Evolutionary conservation across 2,329 filamentous ascomycete species (phyloP), one percentile per base, ranked within the genome.

Genomic region (Orbilia blumenaviensis): DNA sequence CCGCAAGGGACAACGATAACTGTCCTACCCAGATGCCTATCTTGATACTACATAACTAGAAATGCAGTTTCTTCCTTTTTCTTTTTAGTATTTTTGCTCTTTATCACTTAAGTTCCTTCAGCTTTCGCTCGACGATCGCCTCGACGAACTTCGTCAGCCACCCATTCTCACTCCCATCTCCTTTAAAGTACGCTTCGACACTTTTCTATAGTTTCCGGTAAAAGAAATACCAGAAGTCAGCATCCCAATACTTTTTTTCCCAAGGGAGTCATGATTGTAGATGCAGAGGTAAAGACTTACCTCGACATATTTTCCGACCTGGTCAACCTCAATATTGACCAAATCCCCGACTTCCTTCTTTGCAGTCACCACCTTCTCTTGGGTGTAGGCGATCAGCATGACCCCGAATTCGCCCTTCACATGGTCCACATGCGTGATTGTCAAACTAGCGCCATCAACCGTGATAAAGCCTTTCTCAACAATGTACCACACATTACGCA

Each of bases 381-480:
- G 95, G 9, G 95, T 97, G 83, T 99, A 99, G 7, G 92, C 88
- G 82, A 99, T 97, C 77, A 99, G 86, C 95, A 99, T 99, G 58
- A 99, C 91, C 87, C 98, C 95, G 84, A 88, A 91, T 88, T 90
- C 97, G 44, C 91, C 90, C 78, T 89, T 88, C 2, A 82, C 87
- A 83, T 97, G 94, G 80, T 94, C 85, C 29, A 98, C 94, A 79
- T 88, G 87, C 1, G 94, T 98, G 1, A 99, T 88, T 0, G 95
- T 99, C 85, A 99, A 85, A 82, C 94, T 97, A 23, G 95, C 94
- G 3, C 95, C 95, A 82, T 99, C 95, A 60, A 99, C 88, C 48
- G 94, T 93, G 66, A 99, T 89, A 83, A 93, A 99, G 58, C 95
- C 95, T 86, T 99, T 99, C 86, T 96, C 93, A 16, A 99, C 93